Conservation (phyloP, 495 filamentous ascomycete genomes). For the Aspergillus baeticus region DNA sequence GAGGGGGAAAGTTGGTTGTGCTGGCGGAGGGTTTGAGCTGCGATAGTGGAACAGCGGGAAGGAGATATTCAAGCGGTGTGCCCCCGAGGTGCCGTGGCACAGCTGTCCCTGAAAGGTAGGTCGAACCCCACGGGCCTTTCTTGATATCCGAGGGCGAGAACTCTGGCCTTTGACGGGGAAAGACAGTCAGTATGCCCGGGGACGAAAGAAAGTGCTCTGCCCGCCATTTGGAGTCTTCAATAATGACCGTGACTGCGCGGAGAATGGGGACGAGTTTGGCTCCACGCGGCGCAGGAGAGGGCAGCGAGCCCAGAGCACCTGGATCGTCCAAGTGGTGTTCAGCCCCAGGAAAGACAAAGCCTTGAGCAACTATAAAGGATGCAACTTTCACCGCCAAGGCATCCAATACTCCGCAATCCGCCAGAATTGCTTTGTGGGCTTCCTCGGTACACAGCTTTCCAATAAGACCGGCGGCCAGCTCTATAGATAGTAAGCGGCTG, state of each 20-base stretch:
- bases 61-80: constrained; percentile 59
- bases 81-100: constrained; percentile 41
- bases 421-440: constrained; percentile 64
- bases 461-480: constrained; percentile 66
- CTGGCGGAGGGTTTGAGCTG: constrained; percentile 30
- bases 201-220: constrained; percentile 77
- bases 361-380: constrained; percentile 66
- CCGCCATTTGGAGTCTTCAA: constrained; percentile 75
- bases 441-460: constrained; percentile 66
- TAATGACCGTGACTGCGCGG: constrained; percentile 77
- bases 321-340: constrained; percentile 37
- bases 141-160: constrained; percentile 45
- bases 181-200: constrained; percentile 68
- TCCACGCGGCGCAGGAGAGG: constrained; percentile 54
- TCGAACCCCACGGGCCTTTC: constrained; percentile 44
- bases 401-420: constrained; percentile 74
- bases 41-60: constrained; percentile 48
- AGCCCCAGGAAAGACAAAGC: constrained; percentile 59
- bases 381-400: constrained; percentile 75
- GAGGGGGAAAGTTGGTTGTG: constrained; percentile 55
- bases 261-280: constrained; percentile 68
- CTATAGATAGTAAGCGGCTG: constrained; percentile 63
- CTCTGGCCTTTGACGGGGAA: constrained; percentile 53
- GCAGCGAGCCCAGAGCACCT: constrained; percentile 33
- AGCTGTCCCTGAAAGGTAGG: constrained; percentile 44